Conservation (phyloP, 257 asterid species). For the Craterostigma plantagineum region DNA sequence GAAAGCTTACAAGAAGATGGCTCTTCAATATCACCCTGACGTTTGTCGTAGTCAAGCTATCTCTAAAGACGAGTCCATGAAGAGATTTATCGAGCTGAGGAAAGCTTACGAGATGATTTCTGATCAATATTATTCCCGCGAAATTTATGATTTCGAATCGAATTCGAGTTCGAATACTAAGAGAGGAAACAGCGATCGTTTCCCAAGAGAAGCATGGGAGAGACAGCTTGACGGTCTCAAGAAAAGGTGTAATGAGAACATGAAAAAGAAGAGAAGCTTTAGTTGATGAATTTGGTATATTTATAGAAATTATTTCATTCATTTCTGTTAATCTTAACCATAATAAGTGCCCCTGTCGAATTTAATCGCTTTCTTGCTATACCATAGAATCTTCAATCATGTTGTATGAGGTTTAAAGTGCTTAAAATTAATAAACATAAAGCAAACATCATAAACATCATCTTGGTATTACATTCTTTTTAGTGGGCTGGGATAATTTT, state of each 20-base stretch:
- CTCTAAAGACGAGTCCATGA: slow-evolving; percentile 19
- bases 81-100: slow-evolving; percentile 21
- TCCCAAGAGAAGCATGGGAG: slow-evolving; percentile 27
- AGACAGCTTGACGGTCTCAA: slow-evolving; percentile 30
- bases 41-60: slow-evolving; percentile 11
- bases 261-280: not conserved
- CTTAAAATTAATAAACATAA: too few relatives aligned
- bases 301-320: too few relatives aligned
- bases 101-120: slow-evolving; percentile 30
- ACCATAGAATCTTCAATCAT: too few relatives aligned
- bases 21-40: slow-evolving; percentile 36
- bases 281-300: too few relatives aligned
- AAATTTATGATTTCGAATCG: slow-evolving; percentile 16
- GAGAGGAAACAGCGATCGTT: not conserved
- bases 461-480: too few relatives aligned
- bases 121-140: slow-evolving; percentile 16
- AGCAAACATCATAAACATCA: too few relatives aligned
- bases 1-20: slow-evolving; percentile 30
- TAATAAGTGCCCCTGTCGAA: too few relatives aligned
- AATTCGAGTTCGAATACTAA: too few relatives aligned
- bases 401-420: too few relatives aligned
- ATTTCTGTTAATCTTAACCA: too few relatives aligned
- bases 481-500: too few relatives aligned
- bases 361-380: too few relatives aligned
- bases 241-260: slow-evolving; percentile 14